Percentiles rank a stretch among this genome's conserved stretches.
Conservation (phyloP, 768 basidiomycete species). For the Termitomyces sp. region DNA sequence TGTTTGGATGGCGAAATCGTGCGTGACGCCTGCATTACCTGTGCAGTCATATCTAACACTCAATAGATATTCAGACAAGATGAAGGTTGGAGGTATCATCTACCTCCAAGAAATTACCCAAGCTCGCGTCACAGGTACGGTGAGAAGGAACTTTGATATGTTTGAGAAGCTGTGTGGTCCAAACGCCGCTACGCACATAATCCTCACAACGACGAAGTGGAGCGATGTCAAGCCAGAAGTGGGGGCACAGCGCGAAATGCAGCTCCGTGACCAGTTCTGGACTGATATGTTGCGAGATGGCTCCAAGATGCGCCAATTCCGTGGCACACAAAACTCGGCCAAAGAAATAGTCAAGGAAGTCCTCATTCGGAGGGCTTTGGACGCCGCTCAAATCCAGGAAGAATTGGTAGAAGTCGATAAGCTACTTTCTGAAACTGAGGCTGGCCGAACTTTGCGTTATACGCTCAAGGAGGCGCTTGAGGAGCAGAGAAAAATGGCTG, state of each 20-base stretch:
- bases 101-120: constrained; percentile 12
- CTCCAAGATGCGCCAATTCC: constrained; percentile 19
- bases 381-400: constrained; percentile 19
- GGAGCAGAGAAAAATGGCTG: constrained; percentile 4
- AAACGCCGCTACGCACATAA: constrained; percentile 4
- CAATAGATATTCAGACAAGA: constrained; percentile 5
- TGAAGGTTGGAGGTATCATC: constrained; percentile 9
- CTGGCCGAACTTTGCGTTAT: constrained; percentile 14
- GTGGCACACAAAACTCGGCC: constrained; percentile 16
- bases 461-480: constrained; percentile 12
- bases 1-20: constrained; percentile 9
- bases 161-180: constrained; percentile 13
- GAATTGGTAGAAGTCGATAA: constrained; percentile 18
- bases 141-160: constrained; percentile 11
- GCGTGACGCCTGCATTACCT: background rate
- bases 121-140: constrained; percentile 14
- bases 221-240: constrained; percentile 17
- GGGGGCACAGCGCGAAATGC: constrained; percentile 20
- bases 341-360: constrained; percentile 21
- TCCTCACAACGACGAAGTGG: constrained; percentile 28
- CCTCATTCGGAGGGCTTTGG: constrained; percentile 5
- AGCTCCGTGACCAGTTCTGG: constrained; percentile 26
- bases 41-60: background rate
- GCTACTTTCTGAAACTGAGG: constrained; percentile 17
- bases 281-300: constrained; percentile 20